Evolutionary conservation across 139 green algal species (phyloP).

Genomic region (Haematococcus lacustris): DNA sequence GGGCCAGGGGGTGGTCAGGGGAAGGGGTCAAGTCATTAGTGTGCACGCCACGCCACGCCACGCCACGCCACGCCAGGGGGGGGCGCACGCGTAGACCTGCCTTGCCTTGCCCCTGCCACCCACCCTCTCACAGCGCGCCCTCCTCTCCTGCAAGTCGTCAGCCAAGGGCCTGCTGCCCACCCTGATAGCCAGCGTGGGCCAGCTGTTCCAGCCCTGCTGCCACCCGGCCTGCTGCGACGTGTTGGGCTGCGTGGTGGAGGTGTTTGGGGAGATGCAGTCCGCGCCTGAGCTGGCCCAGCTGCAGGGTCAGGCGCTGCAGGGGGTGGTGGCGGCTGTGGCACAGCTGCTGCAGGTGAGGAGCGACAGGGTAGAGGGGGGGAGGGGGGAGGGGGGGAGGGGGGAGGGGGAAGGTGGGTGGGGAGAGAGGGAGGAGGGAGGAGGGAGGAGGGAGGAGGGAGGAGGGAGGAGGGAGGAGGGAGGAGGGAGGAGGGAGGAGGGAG

Average conservation of each 20-base stretch:
- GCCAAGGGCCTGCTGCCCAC: constrained; percentile 38
- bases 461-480: too few relatives aligned
- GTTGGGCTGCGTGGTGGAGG: constrained; percentile 37
- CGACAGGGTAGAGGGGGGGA: too few relatives aligned
- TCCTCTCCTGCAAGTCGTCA: constrained; percentile 14
- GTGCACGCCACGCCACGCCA: too few relatives aligned
- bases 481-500: too few relatives aligned
- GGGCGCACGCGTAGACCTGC: too few relatives aligned
- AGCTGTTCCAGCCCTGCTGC: constrained; percentile 24
- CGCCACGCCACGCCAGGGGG: too few relatives aligned
- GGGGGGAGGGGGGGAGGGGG: too few relatives aligned
- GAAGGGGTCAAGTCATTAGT: too few relatives aligned
- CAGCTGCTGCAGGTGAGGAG: not conserved
- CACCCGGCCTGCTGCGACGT: constrained; percentile 35
- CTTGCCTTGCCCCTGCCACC: not conserved
- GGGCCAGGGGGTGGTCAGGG: too few relatives aligned
- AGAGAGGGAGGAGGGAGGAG: too few relatives aligned
- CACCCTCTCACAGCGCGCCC: constrained; percentile 14
- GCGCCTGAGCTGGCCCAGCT: constrained; percentile 20
- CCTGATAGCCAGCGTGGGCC: constrained; percentile 26
- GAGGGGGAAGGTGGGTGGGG: too few relatives aligned
- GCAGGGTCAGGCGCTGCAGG: constrained; percentile 15
- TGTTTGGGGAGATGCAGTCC: constrained; percentile 38
- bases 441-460: too few relatives aligned
- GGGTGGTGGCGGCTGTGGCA: not conserved